phyloP scores from a whole-genome alignment of 2,329 filamentous ascomycete species.

The Epichloe gansuensis region DNA sequence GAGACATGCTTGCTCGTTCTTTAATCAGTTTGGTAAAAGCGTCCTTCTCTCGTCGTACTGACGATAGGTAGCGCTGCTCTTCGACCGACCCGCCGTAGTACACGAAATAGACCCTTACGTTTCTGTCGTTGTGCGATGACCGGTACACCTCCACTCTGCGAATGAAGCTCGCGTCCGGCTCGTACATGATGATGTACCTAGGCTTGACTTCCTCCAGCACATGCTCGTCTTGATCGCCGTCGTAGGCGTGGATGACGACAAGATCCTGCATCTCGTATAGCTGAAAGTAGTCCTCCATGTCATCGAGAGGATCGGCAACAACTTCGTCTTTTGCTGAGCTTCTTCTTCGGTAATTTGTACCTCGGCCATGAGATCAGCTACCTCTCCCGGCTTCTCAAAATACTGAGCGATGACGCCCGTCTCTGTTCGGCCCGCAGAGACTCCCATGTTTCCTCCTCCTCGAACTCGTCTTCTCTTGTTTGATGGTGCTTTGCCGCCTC shows the following conservation, averaged over 20 bases:
- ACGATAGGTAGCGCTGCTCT: conserved; percentile 83
- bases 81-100: conserved; percentile 93
- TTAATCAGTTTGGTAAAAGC: conserved; percentile 90
- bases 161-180: conserved; percentile 90
- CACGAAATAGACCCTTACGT: conserved; percentile 89
- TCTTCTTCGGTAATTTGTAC: conserved; percentile 72
- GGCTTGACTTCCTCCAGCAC: conserved; percentile 91
- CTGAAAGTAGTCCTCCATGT: conserved; percentile 87
- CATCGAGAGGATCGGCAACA: conserved; percentile 63
- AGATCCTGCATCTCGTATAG: conserved; percentile 86
- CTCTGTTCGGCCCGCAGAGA: conserved; percentile 49
- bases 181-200: conserved; percentile 96
- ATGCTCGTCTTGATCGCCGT: conserved; percentile 91
- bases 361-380: conserved; percentile 71
- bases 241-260: conserved; percentile 82
- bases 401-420: conserved; percentile 65
- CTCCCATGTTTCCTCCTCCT: conserved; percentile 56
- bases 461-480: conserved; percentile 81
- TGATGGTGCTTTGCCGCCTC: conserved; percentile 51
- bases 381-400: conserved; percentile 73
- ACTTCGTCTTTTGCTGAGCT: conserved; percentile 61
- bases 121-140: conserved; percentile 80
- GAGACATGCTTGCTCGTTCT: conserved; percentile 83
- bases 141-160: conserved; percentile 90
- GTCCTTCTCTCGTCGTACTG: conserved; percentile 90